These are phyloP conservation scores for Monilinia aucupariae DNA, from an alignment of 2,329 filamentous ascomycete species.

Conservation along the genomic window DNA sequence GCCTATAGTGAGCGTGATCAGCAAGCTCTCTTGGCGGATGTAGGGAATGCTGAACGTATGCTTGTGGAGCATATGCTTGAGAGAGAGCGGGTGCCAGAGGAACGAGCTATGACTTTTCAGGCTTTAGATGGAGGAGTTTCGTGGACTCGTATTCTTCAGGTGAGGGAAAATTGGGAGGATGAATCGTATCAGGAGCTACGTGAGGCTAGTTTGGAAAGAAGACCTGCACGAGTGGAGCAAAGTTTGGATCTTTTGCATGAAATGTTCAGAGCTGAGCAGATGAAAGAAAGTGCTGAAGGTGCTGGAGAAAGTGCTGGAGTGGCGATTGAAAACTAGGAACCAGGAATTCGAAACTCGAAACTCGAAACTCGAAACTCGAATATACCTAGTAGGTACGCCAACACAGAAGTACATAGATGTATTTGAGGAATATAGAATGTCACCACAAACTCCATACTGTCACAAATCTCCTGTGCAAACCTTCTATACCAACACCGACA, in stretches of 20 bases:
- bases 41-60: neutral
- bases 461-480: too few relatives aligned
- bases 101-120: neutral
- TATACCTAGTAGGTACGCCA: neutral
- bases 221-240: neutral
- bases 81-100: neutral
- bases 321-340: neutral
- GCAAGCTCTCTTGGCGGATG: neutral
- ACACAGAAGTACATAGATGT: neutral
- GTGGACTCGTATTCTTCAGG: neutral
- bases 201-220: too few relatives aligned
- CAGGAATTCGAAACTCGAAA: neutral
- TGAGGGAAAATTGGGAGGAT: neutral
- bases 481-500: too few relatives aligned
- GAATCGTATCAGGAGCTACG: neutral
- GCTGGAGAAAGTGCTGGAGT: neutral
- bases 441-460: neutral
- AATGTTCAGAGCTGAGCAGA: neutral
- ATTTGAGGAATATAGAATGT: neutral
- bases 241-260: neutral
- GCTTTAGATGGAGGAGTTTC: neutral
- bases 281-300: neutral
- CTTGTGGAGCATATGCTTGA: neutral
- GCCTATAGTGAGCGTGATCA: neutral
- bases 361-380: neutral